These are phyloP conservation scores for Poa pratensis DNA, from an alignment of 176 grass and related monocot species.

Conservation along the genomic window DNA sequence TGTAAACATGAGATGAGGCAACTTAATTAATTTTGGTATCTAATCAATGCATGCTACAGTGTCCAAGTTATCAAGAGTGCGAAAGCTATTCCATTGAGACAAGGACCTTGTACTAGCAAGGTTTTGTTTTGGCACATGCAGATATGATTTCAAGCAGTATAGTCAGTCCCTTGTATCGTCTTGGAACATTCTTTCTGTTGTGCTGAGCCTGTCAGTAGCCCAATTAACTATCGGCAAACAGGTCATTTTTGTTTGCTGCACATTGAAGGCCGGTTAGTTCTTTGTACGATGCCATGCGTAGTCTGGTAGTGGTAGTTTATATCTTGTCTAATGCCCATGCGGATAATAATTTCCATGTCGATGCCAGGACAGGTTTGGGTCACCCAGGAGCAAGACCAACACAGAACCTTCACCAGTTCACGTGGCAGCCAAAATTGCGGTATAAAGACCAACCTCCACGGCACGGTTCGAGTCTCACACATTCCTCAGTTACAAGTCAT, in stretches of 20 bases:
- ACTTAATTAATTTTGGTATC: not conserved
- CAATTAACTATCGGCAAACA: not conserved
- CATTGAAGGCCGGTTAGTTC: not conserved
- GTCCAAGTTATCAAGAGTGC: not conserved
- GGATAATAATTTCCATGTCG: not conserved
- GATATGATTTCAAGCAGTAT: not conserved
- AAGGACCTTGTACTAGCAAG: not conserved
- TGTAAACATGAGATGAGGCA: not conserved
- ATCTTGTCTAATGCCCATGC: not conserved
- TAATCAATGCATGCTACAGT: not conserved
- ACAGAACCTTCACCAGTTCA: not conserved
- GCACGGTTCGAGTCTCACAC: not conserved
- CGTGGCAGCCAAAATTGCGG: not conserved
- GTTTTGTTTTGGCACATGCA: not conserved
- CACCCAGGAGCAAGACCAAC: not conserved
- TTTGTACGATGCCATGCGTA: not conserved
- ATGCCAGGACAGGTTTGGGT: not conserved
- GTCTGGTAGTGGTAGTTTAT: not conserved
- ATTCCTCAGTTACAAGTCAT: not conserved
- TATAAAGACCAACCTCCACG: not conserved
- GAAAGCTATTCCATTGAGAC: not conserved
- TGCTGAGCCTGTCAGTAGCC: slow-evolving; percentile 4
- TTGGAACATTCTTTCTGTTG: not conserved
- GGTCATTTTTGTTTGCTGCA: not conserved
- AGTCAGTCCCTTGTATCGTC: not conserved